Conservation (phyloP, 345 rosid species). For the Lepidium aucheri region DNA sequence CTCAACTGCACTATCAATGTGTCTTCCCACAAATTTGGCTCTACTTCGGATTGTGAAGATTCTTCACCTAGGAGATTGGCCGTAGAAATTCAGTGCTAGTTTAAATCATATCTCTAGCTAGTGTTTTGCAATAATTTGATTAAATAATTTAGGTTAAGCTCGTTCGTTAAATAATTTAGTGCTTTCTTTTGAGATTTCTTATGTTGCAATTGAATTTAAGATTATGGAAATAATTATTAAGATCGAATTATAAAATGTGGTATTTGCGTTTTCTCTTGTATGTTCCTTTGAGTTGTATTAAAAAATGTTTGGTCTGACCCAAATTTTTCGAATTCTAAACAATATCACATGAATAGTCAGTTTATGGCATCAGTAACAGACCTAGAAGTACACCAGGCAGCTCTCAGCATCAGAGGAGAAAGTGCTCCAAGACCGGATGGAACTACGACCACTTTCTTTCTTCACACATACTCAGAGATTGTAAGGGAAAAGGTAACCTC, state of each 20-base stretch:
- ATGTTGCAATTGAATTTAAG: neutral
- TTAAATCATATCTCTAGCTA: constrained; percentile 13
- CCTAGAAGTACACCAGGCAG: no score
- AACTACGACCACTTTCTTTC: no score
- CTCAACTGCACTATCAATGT: constrained; percentile 22
- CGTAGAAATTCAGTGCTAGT: constrained; percentile 25
- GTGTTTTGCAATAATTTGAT: neutral
- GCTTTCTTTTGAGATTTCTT: neutral
- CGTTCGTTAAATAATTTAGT: constrained; percentile 1
- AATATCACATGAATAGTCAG: no score
- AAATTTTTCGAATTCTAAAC: no score
- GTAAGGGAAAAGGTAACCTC: no score
- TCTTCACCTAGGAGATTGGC: constrained; percentile 8
- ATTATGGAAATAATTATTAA: constrained; percentile 2
- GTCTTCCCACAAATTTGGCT: constrained; percentile 24
- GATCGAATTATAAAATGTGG: neutral
- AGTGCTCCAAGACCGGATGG: no score
- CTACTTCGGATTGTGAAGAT: constrained; percentile 20
- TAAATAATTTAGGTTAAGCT: constrained; percentile 7
- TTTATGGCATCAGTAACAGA: no score
- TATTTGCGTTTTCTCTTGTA: neutral
- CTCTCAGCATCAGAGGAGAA: no score
- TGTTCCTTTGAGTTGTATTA: neutral
- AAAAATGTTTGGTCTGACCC: no score
- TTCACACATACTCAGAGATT: no score